These are phyloP conservation scores for Sclerotinia glacialis DNA, from an alignment of 2,329 filamentous ascomycete species.

Conservation along the genomic window DNA sequence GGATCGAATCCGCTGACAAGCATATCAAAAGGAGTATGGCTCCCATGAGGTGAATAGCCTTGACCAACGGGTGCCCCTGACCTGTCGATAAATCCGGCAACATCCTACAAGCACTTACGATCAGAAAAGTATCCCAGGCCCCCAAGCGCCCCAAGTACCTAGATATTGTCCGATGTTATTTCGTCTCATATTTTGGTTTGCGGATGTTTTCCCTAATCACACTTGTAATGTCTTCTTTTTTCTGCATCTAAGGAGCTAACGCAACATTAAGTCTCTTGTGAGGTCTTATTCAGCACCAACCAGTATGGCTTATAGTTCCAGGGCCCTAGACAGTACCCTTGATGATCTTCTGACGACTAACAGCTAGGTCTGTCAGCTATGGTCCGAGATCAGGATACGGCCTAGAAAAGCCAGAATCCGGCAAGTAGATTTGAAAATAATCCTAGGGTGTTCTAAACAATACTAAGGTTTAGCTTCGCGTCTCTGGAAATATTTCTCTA, in stretches of 20 bases:
- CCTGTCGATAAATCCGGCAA: constrained; percentile 31
- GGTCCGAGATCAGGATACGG: constrained; percentile 12
- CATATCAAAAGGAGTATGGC: constrained; percentile 29
- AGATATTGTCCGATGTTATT: constrained; percentile 17
- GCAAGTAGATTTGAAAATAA: constrained; percentile 6
- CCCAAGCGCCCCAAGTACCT: constrained; percentile 26
- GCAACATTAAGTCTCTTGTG: constrained; percentile 25
- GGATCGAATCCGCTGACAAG: constrained; percentile 29
- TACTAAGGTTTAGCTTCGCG: neutral
- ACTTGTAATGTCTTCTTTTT: constrained; percentile 12
- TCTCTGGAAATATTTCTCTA: neutral
- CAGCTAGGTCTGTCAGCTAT: constrained; percentile 1
- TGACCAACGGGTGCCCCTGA: constrained; percentile 27
- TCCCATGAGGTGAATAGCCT: constrained; percentile 17
- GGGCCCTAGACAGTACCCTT: constrained; percentile 7
- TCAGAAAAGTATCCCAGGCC: constrained; percentile 18
- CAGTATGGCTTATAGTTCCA: constrained; percentile 6
- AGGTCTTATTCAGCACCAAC: constrained; percentile 33
- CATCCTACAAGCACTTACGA: constrained; percentile 16
- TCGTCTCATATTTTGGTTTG: constrained; percentile 15
- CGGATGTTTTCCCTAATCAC: constrained; percentile 24
- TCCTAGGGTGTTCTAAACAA: neutral
- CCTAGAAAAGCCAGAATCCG: constrained; percentile 2
- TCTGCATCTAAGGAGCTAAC: constrained; percentile 20
- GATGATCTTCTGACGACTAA: constrained; percentile 13